Conservation (phyloP, 345 rosid species). For the Dimocarpus longan region DNA sequence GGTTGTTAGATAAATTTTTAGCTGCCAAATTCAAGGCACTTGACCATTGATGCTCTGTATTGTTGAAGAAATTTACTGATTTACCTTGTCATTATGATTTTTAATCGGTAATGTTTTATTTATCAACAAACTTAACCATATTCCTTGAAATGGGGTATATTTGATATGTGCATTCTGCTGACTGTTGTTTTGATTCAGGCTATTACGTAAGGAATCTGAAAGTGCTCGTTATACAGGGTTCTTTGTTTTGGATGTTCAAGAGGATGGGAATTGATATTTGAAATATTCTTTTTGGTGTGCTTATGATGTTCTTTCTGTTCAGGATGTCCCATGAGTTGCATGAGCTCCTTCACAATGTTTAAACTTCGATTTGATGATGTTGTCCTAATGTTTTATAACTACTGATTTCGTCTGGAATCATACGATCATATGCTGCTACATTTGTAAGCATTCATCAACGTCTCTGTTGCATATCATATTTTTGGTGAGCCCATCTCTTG, state of each 20-base stretch:
- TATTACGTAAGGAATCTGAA: background rate
- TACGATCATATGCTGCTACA: slow-evolving; percentile 16
- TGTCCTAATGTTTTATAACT: slow-evolving; percentile 10
- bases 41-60: slow-evolving; percentile 13
- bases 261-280: slow-evolving; percentile 10
- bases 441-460: slow-evolving; percentile 2
- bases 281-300: background rate
- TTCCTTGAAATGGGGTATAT: slow-evolving; percentile 1
- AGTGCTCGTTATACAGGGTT: slow-evolving; percentile 16
- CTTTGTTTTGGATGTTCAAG: slow-evolving; percentile 14
- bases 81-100: background rate
- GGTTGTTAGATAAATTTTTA: slow-evolving; percentile 10
- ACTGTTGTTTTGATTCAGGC: slow-evolving; percentile 16
- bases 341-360: slow-evolving; percentile 13
- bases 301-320: slow-evolving; percentile 6
- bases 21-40: slow-evolving; percentile 20
- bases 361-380: slow-evolving; percentile 17
- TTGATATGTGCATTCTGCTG: background rate
- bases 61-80: background rate
- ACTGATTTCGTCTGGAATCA: slow-evolving; percentile 17
- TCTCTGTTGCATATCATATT: slow-evolving; percentile 4
- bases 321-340: slow-evolving; percentile 6
- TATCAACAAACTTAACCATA: background rate
- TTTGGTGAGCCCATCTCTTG: slow-evolving; percentile 16
- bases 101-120: background rate